Conservation (phyloP, 352 stramenopile genomes). For the Phytophthora capsici region DNA sequence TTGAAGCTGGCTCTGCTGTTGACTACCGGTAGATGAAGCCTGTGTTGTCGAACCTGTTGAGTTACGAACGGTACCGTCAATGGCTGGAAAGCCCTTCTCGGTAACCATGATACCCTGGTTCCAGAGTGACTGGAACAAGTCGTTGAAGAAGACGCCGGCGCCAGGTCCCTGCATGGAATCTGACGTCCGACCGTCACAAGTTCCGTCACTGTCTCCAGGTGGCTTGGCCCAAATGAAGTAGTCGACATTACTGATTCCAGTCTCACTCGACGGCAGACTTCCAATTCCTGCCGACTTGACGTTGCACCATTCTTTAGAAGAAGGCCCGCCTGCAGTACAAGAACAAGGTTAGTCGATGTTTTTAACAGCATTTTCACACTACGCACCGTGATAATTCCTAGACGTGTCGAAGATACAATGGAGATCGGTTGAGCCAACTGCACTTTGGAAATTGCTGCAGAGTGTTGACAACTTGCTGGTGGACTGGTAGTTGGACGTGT, state of each 20-base stretch:
- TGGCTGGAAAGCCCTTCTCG: conserved; percentile 42
- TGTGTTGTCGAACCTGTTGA: conserved; percentile 17
- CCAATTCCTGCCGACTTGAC: conserved; percentile 66
- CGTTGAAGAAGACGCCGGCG: conserved; percentile 64
- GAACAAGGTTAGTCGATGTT: conserved; percentile 3
- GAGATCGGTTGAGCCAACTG: conserved; percentile 42
- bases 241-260: conserved; percentile 61
- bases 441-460: conserved; percentile 67
- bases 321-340: conserved; percentile 20
- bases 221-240: conserved; percentile 83
- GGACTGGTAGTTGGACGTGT: conserved; percentile 83
- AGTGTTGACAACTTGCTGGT: conserved; percentile 51
- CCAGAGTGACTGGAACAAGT: conserved; percentile 64
- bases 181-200: conserved; percentile 45
- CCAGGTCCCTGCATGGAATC: conserved; percentile 59
- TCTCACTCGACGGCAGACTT: conserved; percentile 54
- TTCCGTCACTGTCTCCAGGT: conserved; percentile 67
- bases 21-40: conserved; percentile 15
- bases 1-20: conserved; percentile 4
- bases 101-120: conserved; percentile 75
- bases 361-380: background rate
- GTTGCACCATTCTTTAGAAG: conserved; percentile 74
- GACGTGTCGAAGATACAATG: conserved; percentile 74
- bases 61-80: conserved; percentile 41
- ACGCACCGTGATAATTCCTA: conserved; percentile 54